Evolutionary conservation across 2,329 filamentous ascomycete species (phyloP), one percentile per base, ranked within the genome.

Genomic region (Colletotrichum musae): DNA sequence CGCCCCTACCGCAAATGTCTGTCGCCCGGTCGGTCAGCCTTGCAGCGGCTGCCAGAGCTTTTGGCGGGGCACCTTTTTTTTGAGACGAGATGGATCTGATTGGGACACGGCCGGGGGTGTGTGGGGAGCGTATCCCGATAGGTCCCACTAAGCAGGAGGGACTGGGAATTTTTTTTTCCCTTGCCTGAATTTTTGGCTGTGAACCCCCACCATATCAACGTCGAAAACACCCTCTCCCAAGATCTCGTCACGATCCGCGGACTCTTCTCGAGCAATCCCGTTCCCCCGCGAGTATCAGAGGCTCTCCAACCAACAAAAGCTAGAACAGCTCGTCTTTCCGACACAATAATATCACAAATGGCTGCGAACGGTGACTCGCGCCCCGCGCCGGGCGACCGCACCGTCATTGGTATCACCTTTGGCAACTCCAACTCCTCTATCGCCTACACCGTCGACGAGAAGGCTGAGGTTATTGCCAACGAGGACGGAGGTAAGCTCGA

Each of bases 381-480:
- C 77, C 70, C 81, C 70, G 83, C 86, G 82, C 88, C 89, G 59
- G 83, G 82, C 75, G 86, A 91, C 75, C 87, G 89, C 76, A 86
- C 87, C 77, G 94, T 92, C 80, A 98, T 99, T 83, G 96, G 96
- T 81, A 94, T 99, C 80, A 93, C 95, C 74, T 98, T 98, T 87
- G 96, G 96, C 84, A 99, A 98, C 87, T 95, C 94, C 71, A 97
- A 97, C 91, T 97, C 94, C 85, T 98, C 94, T 70, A 98, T 99
- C 84, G 95, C 95, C 76, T 94, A 91, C 80, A 97, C 95, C 54
- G 89, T 92, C 71, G 95, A 98, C 78, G 95, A 97, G 83, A 97
- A 97, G 87, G 92, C 94, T 73, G 94, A 98, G 81, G 95, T 99
- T 73, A 98, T 99, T 84, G 96, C 96, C 78, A 98, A 99, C 84